Evolutionary conservation across 495 filamentous ascomycete species (phyloP).

Genomic region (Paragyromitra xinjiangensis): DNA sequence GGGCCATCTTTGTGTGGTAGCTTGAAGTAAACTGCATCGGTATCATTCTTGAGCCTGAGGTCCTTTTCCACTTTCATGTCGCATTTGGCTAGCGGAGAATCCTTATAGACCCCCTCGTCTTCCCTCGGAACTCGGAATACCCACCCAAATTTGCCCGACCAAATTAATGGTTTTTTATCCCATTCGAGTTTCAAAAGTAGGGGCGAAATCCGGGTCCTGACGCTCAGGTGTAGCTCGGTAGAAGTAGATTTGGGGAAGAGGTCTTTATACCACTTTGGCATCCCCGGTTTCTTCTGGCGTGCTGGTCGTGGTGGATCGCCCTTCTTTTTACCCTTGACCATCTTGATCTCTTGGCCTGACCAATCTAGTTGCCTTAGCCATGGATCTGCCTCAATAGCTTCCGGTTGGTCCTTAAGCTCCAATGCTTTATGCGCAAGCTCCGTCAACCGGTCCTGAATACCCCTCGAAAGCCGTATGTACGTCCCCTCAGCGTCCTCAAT

Average conservation of each 20-base stretch:
- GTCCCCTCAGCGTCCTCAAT: constrained; percentile 81
- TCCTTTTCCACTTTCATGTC: constrained; percentile 75
- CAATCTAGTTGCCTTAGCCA: constrained; percentile 96
- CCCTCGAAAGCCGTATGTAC: constrained; percentile 78
- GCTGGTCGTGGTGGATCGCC: constrained; percentile 77
- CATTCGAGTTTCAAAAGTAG: constrained; percentile 84
- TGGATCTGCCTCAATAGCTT: constrained; percentile 76
- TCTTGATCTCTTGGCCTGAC: constrained; percentile 88
- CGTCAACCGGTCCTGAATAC: constrained; percentile 75
- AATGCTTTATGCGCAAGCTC: constrained; percentile 75
- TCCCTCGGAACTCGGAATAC: constrained; percentile 78
- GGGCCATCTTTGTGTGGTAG: constrained; percentile 96
- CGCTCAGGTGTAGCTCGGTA: constrained; percentile 74
- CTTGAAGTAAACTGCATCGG: constrained; percentile 79
- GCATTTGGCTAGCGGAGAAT: constrained; percentile 75
- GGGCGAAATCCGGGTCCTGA: constrained; percentile 87
- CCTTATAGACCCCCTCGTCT: constrained; percentile 70
- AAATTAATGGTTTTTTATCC: constrained; percentile 88
- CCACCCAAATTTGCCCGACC: constrained; percentile 94
- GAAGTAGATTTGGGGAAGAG: constrained; percentile 73
- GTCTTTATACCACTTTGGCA: constrained; percentile 96
- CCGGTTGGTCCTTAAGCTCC: constrained; percentile 72
- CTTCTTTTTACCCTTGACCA: constrained; percentile 91
- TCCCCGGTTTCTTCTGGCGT: constrained; percentile 90
- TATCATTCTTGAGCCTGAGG: constrained; percentile 71